A percentile compares a stretch with the other conserved stretches of the same genome.
Conservation (phyloP, 1,284 basidiomycete genomes). For the Trichosporon faecale region DNA sequence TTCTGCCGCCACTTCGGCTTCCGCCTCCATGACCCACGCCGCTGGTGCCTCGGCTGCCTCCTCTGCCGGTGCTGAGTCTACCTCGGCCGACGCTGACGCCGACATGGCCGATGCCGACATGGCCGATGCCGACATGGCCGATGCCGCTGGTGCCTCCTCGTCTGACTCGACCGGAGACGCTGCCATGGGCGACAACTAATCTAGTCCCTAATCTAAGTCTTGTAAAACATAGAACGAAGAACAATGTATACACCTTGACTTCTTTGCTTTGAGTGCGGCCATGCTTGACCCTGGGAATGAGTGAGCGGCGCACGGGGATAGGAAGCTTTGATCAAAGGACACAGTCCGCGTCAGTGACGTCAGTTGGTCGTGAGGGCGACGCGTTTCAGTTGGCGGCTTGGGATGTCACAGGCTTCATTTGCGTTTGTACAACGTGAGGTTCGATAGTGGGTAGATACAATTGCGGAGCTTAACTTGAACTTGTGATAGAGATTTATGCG, state of each 20-base stretch:
- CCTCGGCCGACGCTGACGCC: background rate
- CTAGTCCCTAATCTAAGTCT: background rate
- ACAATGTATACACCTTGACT: constrained; percentile 1
- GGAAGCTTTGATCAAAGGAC: too few relatives aligned
- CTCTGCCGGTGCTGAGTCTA: background rate
- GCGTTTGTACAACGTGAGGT: too few relatives aligned
- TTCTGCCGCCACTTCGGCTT: background rate
- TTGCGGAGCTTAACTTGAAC: too few relatives aligned
- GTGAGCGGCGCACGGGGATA: too few relatives aligned
- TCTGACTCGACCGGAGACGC: background rate
- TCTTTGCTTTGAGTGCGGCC: background rate
- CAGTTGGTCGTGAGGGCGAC: too few relatives aligned
- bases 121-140: background rate
- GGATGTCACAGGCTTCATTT: too few relatives aligned
- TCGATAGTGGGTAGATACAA: too few relatives aligned
- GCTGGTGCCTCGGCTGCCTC: background rate
- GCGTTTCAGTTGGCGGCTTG: too few relatives aligned
- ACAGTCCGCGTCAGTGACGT: too few relatives aligned
- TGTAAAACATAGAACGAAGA: background rate
- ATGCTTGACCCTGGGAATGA: too few relatives aligned
- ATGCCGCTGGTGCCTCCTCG: background rate
- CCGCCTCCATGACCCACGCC: background rate
- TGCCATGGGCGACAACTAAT: background rate
- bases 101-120: background rate
- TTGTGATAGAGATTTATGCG: too few relatives aligned